Conservation (phyloP, 1,139 yeast species). For the Chernovozyma aurita region DNA sequence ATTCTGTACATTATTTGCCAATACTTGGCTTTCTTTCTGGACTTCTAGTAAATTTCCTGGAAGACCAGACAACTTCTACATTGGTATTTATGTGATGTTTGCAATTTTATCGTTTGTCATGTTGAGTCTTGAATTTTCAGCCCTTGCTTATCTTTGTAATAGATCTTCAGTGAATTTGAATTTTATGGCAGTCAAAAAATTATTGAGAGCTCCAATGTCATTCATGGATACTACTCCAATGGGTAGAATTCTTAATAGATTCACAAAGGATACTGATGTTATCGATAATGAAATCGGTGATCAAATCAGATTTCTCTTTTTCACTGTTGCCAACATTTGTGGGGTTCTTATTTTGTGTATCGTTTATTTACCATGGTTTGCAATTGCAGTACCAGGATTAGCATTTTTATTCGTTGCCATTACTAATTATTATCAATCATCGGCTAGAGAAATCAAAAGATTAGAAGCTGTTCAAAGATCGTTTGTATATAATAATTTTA, state of each 20-base stretch:
- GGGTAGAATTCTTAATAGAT: conserved; percentile 58
- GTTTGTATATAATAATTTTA: conserved; percentile 69
- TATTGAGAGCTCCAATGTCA: conserved; percentile 61
- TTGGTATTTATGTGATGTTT: conserved; percentile 66
- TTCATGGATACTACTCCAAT: conserved; percentile 62
- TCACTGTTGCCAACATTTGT: conserved; percentile 49
- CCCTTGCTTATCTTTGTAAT: conserved; percentile 49
- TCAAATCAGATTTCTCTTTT: conserved; percentile 48
- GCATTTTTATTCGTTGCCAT: conserved; percentile 29
- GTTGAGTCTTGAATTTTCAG: conserved; percentile 38
- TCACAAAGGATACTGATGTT: conserved; percentile 81
- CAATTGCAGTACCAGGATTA: conserved; percentile 42
- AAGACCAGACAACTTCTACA: conserved; percentile 53
- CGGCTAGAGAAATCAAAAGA: conserved; percentile 74
- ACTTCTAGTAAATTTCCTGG: conserved; percentile 48
- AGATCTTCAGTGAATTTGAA: conserved; percentile 40
- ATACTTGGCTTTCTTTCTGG: conserved; percentile 89
- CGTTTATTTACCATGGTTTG: conserved; percentile 70
- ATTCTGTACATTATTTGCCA: conserved; percentile 60
- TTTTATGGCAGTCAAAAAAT: conserved; percentile 50
- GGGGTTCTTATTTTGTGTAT: conserved; percentile 70
- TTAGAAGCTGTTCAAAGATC: conserved; percentile 77
- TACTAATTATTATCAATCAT: conserved; percentile 59
- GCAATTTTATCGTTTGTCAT: conserved; percentile 36
- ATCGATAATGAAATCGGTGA: conserved; percentile 74